These are phyloP conservation scores for Nyssa sinensis DNA, from an alignment of 148 eudicot species.

Conservation along the genomic window DNA sequence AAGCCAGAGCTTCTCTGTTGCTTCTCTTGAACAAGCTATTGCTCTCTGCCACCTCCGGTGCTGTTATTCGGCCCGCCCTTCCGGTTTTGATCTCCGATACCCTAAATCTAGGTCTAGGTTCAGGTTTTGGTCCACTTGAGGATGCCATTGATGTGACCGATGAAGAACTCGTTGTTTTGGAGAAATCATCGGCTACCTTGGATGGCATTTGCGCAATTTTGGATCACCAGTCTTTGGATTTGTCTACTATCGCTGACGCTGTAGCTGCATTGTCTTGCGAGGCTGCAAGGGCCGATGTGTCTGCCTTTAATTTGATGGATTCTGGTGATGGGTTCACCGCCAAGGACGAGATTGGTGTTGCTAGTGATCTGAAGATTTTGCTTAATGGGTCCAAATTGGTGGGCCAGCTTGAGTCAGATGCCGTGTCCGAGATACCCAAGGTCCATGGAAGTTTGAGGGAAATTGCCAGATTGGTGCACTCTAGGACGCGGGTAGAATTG, in stretches of 20 bases:
- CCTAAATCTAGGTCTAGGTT: constrained; percentile 18
- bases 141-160: constrained; percentile 28
- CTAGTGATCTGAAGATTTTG: constrained; percentile 71
- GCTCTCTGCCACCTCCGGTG: constrained; percentile 28
- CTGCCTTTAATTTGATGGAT: constrained; percentile 49
- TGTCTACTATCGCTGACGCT: constrained; percentile 47
- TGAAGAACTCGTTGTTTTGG: constrained; percentile 28
- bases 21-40: constrained; percentile 50
- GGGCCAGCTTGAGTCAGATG: constrained; percentile 36
- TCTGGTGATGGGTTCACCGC: constrained; percentile 67
- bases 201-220: constrained; percentile 60
- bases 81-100: constrained; percentile 29
- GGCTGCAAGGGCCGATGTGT: constrained; percentile 50
- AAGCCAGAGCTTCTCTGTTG: constrained; percentile 57
- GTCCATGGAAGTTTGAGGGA: constrained; percentile 67
- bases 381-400: constrained; percentile 79
- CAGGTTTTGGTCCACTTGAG: not conserved
- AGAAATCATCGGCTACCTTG: constrained; percentile 31
- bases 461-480: constrained; percentile 47
- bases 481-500: constrained; percentile 46
- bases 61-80: constrained; percentile 23
- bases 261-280: constrained; percentile 75
- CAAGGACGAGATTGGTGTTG: constrained; percentile 76
- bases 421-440: constrained; percentile 48
- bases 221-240: constrained; percentile 43